These are phyloP conservation scores for Ogataea paraovalis DNA, from an alignment of 805 yeast species.

Conservation along the genomic window DNA sequence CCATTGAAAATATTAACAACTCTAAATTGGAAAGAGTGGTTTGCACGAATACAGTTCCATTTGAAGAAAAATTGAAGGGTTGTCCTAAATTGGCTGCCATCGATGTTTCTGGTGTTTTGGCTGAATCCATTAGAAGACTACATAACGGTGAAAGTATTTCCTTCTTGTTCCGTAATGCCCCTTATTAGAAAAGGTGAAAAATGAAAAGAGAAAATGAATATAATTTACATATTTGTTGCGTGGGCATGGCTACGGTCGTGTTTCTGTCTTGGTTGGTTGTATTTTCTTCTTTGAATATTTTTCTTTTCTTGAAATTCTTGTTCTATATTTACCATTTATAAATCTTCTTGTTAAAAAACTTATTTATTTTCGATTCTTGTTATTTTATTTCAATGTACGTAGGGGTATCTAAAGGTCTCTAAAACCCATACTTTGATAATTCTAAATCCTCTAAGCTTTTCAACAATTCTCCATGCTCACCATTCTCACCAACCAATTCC, in stretches of 20 bases:
- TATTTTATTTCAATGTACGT: no score
- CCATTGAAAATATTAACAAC: slow-evolving; percentile 64
- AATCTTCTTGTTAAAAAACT: no score
- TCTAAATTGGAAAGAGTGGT: slow-evolving; percentile 66
- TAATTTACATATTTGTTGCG: no score
- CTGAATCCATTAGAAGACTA: slow-evolving; percentile 79
- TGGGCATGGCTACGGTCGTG: no score
- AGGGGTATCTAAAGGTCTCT: no score
- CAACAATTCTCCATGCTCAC: slow-evolving; percentile 53
- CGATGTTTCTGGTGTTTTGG: slow-evolving; percentile 70
- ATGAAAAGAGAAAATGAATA: neutral
- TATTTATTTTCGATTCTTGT: no score
- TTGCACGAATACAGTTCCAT: slow-evolving; percentile 79
- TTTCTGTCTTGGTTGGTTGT: no score
- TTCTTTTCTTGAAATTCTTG: no score
- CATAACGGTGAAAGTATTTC: slow-evolving; percentile 87
- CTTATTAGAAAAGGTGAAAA: slow-evolving; percentile 35
- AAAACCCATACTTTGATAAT: slow-evolving; percentile 41
- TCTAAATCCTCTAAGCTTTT: slow-evolving; percentile 52
- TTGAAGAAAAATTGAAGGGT: slow-evolving; percentile 53
- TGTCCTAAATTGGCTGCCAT: slow-evolving; percentile 66
- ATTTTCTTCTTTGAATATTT: no score
- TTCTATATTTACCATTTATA: no score
- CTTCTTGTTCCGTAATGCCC: slow-evolving; percentile 69
- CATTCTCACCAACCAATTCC: slow-evolving; percentile 38